Conservation (phyloP, 345 rosid species). For the Durio zibethinus region DNA sequence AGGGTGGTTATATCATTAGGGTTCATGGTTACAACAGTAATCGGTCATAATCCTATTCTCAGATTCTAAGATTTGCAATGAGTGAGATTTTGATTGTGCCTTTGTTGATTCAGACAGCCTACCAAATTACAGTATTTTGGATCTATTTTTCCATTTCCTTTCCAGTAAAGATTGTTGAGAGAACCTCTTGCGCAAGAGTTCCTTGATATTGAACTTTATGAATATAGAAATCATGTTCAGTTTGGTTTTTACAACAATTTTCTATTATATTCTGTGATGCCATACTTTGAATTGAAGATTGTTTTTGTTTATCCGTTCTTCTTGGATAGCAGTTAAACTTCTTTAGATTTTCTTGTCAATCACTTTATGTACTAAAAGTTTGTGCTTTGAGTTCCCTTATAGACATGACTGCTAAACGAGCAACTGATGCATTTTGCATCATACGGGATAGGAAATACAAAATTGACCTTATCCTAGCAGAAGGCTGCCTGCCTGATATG, state of each 20-base stretch:
- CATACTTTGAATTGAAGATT: not conserved
- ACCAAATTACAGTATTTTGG: not conserved
- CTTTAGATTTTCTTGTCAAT: not conserved
- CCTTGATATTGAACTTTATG: not conserved
- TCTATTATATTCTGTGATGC: not conserved
- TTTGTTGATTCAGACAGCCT: not conserved
- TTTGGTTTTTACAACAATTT: not conserved
- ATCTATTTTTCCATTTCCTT: not conserved
- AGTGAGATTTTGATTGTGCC: not conserved
- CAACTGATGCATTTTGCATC: slow-evolving; percentile 35
- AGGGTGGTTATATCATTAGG: not conserved
- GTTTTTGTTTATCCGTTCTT: not conserved
- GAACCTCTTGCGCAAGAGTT: not conserved
- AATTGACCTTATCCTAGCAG: slow-evolving; percentile 46
- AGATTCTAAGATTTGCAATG: not conserved
- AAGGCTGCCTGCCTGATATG: slow-evolving; percentile 44
- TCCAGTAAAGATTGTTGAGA: not conserved
- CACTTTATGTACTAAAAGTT: not conserved
- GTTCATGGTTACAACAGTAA: not conserved
- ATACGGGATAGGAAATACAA: slow-evolving; percentile 24
- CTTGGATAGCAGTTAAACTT: not conserved
- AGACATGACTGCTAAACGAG: slow-evolving; percentile 44
- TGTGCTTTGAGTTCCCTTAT: slow-evolving; percentile 12
- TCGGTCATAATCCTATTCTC: not conserved
- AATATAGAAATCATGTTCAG: not conserved